Base-by-base conservation (phyloP, 2,329 filamentous ascomycete species). In the Albifimbria verrucaria region DNA sequence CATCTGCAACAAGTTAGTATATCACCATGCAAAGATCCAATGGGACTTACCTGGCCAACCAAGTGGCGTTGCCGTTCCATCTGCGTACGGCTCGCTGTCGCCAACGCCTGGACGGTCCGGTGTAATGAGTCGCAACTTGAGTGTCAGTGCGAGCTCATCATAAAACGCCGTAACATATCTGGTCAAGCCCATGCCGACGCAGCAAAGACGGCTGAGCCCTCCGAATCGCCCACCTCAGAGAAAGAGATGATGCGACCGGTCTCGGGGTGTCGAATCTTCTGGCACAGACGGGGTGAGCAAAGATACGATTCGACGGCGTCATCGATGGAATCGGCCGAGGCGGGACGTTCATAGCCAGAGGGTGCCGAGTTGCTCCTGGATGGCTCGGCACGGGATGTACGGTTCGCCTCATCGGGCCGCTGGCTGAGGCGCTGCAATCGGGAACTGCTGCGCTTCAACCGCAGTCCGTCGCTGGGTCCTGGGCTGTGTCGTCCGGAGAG, bases 141-240 rank as follows among this genome's bases (percentile, higher is more conserved):
- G 75, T 1, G 92, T 96, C 64, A 90, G 75, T 2, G 94, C 94
- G 50, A 99, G 77, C 69, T 99, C 94, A 68, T 99, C 94, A 66
- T 97, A 99, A 68, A 99, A 99, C 0, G 92, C 92, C 55, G 91
- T 97, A 55, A 99, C 89, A 67, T 94, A 99, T 70, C 94, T 84
- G 11, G 94, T 99, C 63, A 99, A 72, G 0, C 94, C 94, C 94
- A 99, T 99, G 20, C 94, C 94, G 3, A 99, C 92, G 64, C 94
- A 99, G 67, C 94, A 95, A 61, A 92, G 2, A 99, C 90, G 3
- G 92, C 93, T 59, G 88, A 93, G 2, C 94, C 94, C 43, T 93
- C 85, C 0, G 92, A 86, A 68, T 97, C 92, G 15, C 94, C 94
- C 3, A 99, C 94, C 69, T 99, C 94, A 0, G 93, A 97, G 65